Percentiles rank a stretch among this genome's conserved stretches.
phyloP scores from a whole-genome alignment of 1,284 basidiomycete genomes.

The Schizophyllum amplum region DNA sequence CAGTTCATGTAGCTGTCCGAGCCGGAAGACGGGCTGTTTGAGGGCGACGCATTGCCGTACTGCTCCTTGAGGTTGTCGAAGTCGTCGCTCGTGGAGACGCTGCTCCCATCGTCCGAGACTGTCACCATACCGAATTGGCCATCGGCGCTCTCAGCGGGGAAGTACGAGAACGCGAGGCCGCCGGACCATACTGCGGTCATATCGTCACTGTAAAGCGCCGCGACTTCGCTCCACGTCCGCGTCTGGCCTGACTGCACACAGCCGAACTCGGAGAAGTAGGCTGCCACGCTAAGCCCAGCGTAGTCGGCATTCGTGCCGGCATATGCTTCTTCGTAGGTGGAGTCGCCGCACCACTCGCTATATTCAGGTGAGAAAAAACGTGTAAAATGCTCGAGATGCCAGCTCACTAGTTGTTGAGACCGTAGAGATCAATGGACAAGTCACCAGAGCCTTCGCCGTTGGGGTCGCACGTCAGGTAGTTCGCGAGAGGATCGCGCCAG shows the following conservation, averaged over 20 bases:
- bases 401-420: constrained; percentile 70
- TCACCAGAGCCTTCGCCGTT: constrained; percentile 43
- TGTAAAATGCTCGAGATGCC: background rate
- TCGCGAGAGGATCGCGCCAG: constrained; percentile 67
- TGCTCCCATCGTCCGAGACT: constrained; percentile 52
- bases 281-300: constrained; percentile 67
- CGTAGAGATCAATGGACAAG: constrained; percentile 77
- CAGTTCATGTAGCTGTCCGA: constrained; percentile 56
- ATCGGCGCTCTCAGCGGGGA: constrained; percentile 57
- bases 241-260: constrained; percentile 47
- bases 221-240: constrained; percentile 77
- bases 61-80: constrained; percentile 59
- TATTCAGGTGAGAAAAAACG: constrained; percentile 2
- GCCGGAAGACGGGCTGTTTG: constrained; percentile 53
- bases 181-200: constrained; percentile 83
- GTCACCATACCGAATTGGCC: constrained; percentile 83
- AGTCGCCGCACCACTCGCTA: constrained; percentile 77
- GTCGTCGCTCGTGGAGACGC: constrained; percentile 60
- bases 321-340: constrained; percentile 51
- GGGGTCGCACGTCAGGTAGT: constrained; percentile 76
- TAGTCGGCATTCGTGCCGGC: constrained; percentile 44
- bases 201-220: constrained; percentile 61
- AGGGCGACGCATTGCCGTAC: constrained; percentile 54
- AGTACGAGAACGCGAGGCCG: constrained; percentile 84
- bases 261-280: constrained; percentile 90